Conservation (phyloP, 1,284 basidiomycete genomes). For the Ustilago loliicola region DNA sequence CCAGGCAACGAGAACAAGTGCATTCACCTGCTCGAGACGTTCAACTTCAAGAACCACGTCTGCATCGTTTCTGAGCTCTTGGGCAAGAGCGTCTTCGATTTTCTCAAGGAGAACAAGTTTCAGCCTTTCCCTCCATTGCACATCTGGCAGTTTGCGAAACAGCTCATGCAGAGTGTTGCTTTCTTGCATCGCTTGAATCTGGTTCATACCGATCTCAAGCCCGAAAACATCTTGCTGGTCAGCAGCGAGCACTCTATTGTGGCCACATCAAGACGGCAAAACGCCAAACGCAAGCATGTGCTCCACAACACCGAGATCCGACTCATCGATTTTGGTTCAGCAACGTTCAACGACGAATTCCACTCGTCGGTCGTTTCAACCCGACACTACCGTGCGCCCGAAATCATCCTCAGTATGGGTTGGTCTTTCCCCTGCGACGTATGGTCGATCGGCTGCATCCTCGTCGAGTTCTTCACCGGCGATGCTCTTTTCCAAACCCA, state of each 20-base stretch:
- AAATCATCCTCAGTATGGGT: conserved; percentile 94
- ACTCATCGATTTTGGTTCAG: conserved; percentile 98
- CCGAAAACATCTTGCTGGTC: conserved; percentile 85
- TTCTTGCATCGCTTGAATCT: conserved; percentile 92
- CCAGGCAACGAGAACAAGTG: conserved; percentile 93
- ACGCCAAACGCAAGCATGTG: conserved; percentile 72
- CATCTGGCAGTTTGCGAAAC: conserved; percentile 94
- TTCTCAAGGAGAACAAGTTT: conserved; percentile 97
- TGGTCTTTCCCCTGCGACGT: conserved; percentile 99
- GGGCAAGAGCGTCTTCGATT: conserved; percentile 98
- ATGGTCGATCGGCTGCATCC: conserved; percentile 97
- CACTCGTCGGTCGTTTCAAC: conserved; percentile 98
- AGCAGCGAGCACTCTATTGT: conserved; percentile 79
- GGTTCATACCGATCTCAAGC: conserved; percentile 98
- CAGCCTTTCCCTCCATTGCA: conserved; percentile 94
- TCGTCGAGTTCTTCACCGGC: conserved; percentile 98
- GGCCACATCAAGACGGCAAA: conserved; percentile 55
- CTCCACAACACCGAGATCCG: conserved; percentile 91
- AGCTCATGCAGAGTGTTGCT: conserved; percentile 91
- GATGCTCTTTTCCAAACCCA: conserved; percentile 98
- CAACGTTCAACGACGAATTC: conserved; percentile 97
- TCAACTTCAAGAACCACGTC: conserved; percentile 97
- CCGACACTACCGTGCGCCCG: conserved; percentile 97
- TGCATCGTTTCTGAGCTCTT: conserved; percentile 96
- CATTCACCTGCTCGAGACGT: conserved; percentile 93